phyloP scores from a whole-genome alignment of 257 asterid species.

The Penstemon barbatus region DNA sequence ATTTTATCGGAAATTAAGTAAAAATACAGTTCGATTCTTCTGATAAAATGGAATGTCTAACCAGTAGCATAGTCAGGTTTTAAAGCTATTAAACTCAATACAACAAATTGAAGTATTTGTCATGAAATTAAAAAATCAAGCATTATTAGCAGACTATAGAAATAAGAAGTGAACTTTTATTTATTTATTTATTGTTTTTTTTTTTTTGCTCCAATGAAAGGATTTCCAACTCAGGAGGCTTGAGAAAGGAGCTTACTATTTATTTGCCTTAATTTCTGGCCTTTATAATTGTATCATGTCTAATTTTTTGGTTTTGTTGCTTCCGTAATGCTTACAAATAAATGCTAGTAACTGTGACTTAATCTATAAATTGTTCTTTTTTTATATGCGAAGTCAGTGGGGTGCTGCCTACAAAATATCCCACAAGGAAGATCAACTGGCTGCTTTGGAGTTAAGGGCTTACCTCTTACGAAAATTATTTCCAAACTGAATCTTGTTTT shows the following conservation, averaged over 20 bases:
- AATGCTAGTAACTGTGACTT: not conserved
- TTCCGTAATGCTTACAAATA: not conserved
- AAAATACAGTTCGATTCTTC: not conserved
- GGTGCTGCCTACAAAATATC: slow-evolving; percentile 89
- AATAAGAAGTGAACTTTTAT: too few relatives aligned
- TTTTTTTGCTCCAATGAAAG: not conserved
- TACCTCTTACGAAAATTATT: not conserved
- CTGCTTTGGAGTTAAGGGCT: slow-evolving; percentile 66
- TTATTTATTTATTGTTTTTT: not conserved
- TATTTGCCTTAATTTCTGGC: not conserved
- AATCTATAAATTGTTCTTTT: slow-evolving; percentile 3
- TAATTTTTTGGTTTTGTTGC: not conserved
- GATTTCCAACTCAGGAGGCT: not conserved
- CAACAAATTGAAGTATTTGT: too few relatives aligned
- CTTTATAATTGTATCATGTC: not conserved
- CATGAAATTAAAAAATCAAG: too few relatives aligned
- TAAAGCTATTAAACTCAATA: too few relatives aligned
- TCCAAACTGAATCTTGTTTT: not conserved
- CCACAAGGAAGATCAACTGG: slow-evolving; percentile 63
- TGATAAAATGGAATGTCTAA: too few relatives aligned
- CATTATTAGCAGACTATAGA: too few relatives aligned
- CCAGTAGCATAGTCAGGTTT: too few relatives aligned
- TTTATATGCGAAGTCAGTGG: slow-evolving; percentile 55
- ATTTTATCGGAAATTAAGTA: not conserved
- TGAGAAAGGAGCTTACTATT: not conserved